phyloP scores from a whole-genome alignment of 768 basidiomycete genomes.

The Termitomyces sp. region DNA sequence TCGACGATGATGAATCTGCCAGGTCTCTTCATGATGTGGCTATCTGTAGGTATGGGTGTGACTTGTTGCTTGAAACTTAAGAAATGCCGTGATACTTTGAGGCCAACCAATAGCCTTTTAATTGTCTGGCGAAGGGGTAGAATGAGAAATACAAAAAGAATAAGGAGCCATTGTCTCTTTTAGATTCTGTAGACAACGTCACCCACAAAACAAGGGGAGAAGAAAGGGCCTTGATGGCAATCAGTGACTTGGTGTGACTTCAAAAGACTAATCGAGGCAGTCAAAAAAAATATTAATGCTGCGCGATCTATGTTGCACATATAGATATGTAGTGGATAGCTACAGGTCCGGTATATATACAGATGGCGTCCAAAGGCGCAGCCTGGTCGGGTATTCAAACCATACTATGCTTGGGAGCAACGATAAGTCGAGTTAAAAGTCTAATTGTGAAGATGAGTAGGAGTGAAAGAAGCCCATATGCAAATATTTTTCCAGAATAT shows the following conservation, averaged over 20 bases:
- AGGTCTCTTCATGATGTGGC: constrained; percentile 8
- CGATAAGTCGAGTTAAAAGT: background rate
- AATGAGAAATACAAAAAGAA: background rate
- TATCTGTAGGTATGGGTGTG: background rate
- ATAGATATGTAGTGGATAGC: background rate
- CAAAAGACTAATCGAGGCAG: background rate
- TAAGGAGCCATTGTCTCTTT: background rate
- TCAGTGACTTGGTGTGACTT: background rate
- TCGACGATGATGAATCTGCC: constrained; percentile 28
- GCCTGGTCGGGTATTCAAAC: background rate
- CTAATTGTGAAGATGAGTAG: constrained; percentile 1
- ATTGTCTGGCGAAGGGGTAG: background rate
- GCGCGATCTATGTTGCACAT: background rate
- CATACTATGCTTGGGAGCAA: background rate
- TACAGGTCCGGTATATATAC: background rate
- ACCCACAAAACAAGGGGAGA: background rate
- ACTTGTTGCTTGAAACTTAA: background rate
- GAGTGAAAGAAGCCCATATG: background rate
- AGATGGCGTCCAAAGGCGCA: background rate
- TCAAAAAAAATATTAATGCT: background rate
- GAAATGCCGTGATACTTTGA: background rate
- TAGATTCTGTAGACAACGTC: background rate
- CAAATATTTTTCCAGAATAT: background rate
- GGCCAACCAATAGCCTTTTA: background rate
- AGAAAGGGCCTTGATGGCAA: background rate